Conservation (phyloP, 768 basidiomycete genomes). For the Calvatia gigantea region DNA sequence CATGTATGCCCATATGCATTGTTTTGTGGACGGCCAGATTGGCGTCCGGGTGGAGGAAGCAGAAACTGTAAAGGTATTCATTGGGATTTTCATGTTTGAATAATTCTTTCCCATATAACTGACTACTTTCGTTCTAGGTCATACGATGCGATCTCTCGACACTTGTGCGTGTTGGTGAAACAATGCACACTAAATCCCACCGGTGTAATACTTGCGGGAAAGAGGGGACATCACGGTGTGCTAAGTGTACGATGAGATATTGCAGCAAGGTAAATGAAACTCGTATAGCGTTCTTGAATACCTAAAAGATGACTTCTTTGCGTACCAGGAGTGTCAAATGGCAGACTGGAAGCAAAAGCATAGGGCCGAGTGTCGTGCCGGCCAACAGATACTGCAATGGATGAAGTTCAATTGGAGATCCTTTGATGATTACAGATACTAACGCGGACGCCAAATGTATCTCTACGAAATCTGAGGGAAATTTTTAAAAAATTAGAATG, state of each 20-base stretch:
- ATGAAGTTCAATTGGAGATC: constrained; percentile 14
- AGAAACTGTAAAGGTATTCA: constrained; percentile 20
- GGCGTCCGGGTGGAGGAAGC: constrained; percentile 24
- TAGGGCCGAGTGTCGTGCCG: constrained; percentile 22
- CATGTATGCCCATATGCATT: constrained; percentile 25
- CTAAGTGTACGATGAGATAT: constrained; percentile 15
- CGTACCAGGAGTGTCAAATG: constrained; percentile 15
- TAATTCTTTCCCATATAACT: too few species aligned
- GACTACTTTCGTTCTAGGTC: too few species aligned
- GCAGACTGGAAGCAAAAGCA: constrained; percentile 20
- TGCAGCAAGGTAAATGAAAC: constrained; percentile 17
- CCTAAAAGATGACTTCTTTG: neutral
- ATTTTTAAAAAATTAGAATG: too few species aligned
- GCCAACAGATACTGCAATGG: constrained; percentile 22
- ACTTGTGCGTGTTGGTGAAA: constrained; percentile 19
- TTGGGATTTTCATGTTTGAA: neutral
- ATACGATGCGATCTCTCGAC: constrained; percentile 18
- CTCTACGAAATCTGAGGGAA: too few species aligned
- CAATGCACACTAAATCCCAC: neutral
- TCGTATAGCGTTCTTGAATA: neutral
- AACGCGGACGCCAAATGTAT: too few species aligned
- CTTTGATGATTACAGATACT: neutral
- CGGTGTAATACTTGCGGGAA: constrained; percentile 17
- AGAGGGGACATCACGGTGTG: constrained; percentile 14
- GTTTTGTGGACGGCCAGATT: constrained; percentile 24